Conservation (phyloP, 2,329 filamentous ascomycete species). For the Epichloe glyceriae region DNA sequence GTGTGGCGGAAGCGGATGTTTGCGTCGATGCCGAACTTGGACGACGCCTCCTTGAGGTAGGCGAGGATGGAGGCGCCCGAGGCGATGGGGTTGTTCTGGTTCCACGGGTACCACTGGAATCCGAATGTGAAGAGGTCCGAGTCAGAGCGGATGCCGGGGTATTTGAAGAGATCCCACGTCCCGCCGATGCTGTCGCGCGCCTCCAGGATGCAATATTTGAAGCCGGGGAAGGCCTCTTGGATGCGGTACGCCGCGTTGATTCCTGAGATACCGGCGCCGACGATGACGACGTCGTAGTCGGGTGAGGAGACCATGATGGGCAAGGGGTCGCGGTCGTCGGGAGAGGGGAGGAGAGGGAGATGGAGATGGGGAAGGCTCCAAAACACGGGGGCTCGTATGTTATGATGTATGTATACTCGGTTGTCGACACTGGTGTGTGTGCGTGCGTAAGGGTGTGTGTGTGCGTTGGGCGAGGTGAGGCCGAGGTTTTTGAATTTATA, state of each 20-base stretch:
- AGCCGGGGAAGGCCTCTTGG: conserved; percentile 38
- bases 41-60: conserved; percentile 37
- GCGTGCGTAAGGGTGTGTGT: too few relatives aligned
- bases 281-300: conserved; percentile 41
- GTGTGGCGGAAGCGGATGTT: conserved; percentile 36
- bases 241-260: conserved; percentile 59
- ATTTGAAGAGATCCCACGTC: conserved; percentile 63
- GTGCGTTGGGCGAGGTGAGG: too few relatives aligned
- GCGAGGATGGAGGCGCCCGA: conserved; percentile 32
- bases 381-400: too few relatives aligned
- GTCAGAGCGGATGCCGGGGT: conserved; percentile 55
- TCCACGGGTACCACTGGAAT: conserved; percentile 59
- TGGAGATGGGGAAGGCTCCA: too few relatives aligned
- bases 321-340: too few relatives aligned
- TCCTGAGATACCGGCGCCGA: conserved; percentile 58
- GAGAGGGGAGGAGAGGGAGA: too few relatives aligned
- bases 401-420: too few relatives aligned
- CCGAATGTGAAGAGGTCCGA: conserved; percentile 45
- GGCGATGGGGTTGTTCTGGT: conserved; percentile 35
- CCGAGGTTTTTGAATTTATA: too few relatives aligned
- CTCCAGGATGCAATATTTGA: conserved; percentile 51
- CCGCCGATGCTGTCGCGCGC: conserved; percentile 50
- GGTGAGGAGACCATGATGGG: too few relatives aligned
- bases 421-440: too few relatives aligned
- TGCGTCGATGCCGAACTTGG: conserved; percentile 22